Base-by-base conservation (phyloP, 2,329 filamentous ascomycete species). In the Xenosphaeropsis pyriputrescens region DNA sequence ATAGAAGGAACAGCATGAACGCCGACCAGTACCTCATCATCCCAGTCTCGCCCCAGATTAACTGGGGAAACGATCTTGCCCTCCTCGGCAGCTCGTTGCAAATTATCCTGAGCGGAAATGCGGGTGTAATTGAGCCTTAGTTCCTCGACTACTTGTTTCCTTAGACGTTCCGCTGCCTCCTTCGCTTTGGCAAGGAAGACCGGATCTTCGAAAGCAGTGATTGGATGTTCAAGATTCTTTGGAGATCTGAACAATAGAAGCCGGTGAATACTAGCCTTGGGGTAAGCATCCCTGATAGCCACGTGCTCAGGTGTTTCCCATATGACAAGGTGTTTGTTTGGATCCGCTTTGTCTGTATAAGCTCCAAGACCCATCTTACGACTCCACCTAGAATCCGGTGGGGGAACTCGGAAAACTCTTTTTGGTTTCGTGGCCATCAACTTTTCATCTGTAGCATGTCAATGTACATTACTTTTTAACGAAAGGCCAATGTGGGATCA, bases 1-100 rank as follows among this genome's bases (percentile, higher is more conserved):
- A 98, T 96, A 39, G 80, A 88, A 3, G 91, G 91, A 47, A 79
- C 75, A 3, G 85, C 81, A 60, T 98, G 91, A 6, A 94, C 71
- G 12, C 91, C 91, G 15, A 77, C 70, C 36, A 73, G 70, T 35
- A 96, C 68, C 18, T 91, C 85, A 11, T 63, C 61, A 31, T 64
- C 59, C 84, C 86, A 96, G 59, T 95, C 77, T 17, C 89, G 69
- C 0, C 86, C 88, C 0, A 53, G 44, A 4, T 39, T 56, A n/a
- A 61, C 57, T 16, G 46, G 76, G 35, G 68, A 61, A 36, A 72
- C 61, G 1, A 57, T 56, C 9, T 72, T 63, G 1, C 69, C 70
- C 45, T 77, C 65, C 48, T 88, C 69, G 0, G 81, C 77, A n/a
- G 67, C 52, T 36, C 80, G 68, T 31, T 84, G 71, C 6, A 62